Conservation (phyloP, 1,284 basidiomycete species). For the Trametes hirsuta region DNA sequence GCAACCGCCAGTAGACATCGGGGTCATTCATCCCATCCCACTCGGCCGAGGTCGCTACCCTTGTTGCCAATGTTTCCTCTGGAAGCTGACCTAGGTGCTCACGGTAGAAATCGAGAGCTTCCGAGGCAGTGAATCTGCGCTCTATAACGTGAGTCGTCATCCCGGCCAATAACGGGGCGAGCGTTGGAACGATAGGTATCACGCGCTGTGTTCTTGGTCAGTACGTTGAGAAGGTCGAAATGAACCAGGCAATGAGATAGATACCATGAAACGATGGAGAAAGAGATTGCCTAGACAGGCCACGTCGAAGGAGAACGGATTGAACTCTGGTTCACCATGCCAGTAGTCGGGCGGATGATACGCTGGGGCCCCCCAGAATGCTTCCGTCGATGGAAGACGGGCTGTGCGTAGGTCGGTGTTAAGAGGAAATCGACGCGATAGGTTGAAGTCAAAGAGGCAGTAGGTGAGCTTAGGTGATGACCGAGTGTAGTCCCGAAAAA, state of each 20-base stretch:
- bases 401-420: not conserved
- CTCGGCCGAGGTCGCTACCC: not conserved
- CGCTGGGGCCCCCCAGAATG: not conserved
- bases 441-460: slow-evolving; percentile 12
- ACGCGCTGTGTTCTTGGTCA: not conserved
- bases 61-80: not conserved
- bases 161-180: slow-evolving; percentile 3
- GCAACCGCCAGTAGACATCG: too few relatives aligned
- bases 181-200: not conserved
- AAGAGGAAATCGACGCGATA: not conserved
- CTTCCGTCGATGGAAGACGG: not conserved
- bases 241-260: not conserved
- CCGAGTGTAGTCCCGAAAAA: not conserved
- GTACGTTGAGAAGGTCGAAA: not conserved
- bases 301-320: slow-evolving; percentile 16
- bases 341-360: not conserved
- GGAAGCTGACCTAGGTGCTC: not conserved
- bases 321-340: not conserved
- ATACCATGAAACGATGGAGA: not conserved
- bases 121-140: not conserved
- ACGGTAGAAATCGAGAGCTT: not conserved
- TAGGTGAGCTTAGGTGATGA: not conserved
- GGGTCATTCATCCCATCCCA: too few relatives aligned
- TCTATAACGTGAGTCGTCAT: slow-evolving; percentile 1
- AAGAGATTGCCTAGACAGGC: slow-evolving; percentile 6